phyloP scores from a whole-genome alignment of 73 alveolate genomes.

The Tetrahymena thermophila region DNA sequence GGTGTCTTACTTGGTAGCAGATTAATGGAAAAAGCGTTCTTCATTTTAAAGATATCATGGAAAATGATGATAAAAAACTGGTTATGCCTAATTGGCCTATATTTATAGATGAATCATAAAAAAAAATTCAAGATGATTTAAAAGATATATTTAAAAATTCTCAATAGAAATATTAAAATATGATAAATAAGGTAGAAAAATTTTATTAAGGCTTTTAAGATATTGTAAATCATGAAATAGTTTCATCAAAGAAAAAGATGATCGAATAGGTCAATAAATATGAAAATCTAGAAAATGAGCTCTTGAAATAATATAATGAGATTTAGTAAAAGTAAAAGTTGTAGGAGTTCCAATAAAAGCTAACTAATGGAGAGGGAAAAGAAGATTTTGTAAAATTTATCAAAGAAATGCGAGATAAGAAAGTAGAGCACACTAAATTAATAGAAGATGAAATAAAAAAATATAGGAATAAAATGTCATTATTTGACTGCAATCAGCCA shows the following conservation, averaged over 20 bases:
- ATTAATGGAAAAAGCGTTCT: neutral
- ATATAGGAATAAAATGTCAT: neutral
- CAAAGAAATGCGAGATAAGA: neutral
- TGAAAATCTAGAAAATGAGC: too few relatives aligned
- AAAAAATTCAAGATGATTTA: neutral
- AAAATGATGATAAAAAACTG: neutral
- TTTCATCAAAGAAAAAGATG: too few relatives aligned
- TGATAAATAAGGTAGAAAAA: neutral
- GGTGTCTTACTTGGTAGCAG: neutral
- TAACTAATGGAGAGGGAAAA: neutral
- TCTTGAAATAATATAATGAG: neutral
- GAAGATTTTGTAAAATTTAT: neutral
- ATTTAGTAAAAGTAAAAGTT: neutral
- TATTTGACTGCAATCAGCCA: neutral
- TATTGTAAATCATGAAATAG: too few relatives aligned
- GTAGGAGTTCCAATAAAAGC: neutral
- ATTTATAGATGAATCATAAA: neutral
- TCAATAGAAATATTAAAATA: neutral
- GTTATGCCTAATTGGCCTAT: neutral
- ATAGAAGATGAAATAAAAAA: neutral
- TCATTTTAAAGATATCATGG: neutral
- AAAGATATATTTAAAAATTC: neutral
- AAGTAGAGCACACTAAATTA: neutral
- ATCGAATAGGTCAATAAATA: too few relatives aligned
- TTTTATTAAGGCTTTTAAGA: neutral